Base-by-base conservation (phyloP, 768 basidiomycete genomes). In the Pholiota molesta region DNA sequence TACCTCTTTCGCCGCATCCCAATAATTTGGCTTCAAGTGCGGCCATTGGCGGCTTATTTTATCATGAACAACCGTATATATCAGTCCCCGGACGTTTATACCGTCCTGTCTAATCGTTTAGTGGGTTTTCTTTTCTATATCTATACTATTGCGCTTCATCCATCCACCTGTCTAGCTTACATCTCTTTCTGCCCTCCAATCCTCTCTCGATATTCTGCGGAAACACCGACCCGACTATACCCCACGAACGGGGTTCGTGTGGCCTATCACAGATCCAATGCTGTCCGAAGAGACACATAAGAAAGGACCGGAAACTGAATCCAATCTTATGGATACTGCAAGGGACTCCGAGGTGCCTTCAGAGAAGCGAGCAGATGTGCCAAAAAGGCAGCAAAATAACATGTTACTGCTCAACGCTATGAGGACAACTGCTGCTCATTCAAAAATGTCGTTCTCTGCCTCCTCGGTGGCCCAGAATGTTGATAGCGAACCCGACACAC, bases 41-140 rank as follows among this genome's bases (percentile, higher is more conserved):
- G 82, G 62, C 89, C 93, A 3, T 75, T 95, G 62, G 90, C 89
- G 17, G 89, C 88, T 9, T 96, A 94, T 74, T 96, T 94, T 71
- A 86, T 96, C 69, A 84, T 94, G 78, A 89, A 95, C 75, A 91
- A 91, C 71, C 87, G 91, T 64, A 93, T 95, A 64, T 95, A 95
- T 71, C 92, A 92, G 71, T 86, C 92, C 0, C 94, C 94, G 10
- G 90, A 93, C 66, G 78, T 95, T 35, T 94, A 95, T 70, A 87
- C 88, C 10, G 81, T 96, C 2, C 77, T 96, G 44, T 93, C 93
- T 54, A 93, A 92, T 68, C 87, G 94, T 66, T 76, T 96, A 68
- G 94, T 94, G 71, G 69, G 82, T 60, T 35, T 6, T n/a, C 59
- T 52, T 52, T 52, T 31, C 29, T 40, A 23, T 54, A 55, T 62